These are phyloP conservation scores for Pseudognaphalium luteoalbum DNA, from an alignment of 129 eudicot species.

Conservation along the genomic window DNA sequence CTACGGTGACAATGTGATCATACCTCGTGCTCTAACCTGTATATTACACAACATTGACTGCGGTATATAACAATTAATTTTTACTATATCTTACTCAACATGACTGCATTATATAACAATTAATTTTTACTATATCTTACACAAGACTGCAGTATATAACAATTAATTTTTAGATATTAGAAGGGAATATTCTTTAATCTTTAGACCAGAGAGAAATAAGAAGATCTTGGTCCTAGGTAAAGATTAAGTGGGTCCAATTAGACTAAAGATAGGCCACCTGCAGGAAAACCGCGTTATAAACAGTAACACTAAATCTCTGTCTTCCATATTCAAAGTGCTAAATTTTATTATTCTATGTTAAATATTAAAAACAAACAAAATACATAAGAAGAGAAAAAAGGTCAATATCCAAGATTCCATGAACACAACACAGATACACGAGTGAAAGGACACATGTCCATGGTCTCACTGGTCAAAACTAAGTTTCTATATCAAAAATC, in stretches of 20 bases:
- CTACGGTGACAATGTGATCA: no score
- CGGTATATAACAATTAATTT: no score
- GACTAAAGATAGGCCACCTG: conserved; percentile 30
- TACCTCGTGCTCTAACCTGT: no score
- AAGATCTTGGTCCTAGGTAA: conserved; percentile 19
- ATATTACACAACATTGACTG: no score
- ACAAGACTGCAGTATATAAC: no score
- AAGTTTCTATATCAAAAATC: not conserved
- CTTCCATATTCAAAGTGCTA: conserved; percentile 27
- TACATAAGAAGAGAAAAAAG: not conserved
- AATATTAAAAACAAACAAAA: not conserved
- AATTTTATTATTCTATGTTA: not conserved
- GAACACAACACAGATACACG: conserved; percentile 16
- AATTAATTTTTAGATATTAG: no score
- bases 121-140: no score
- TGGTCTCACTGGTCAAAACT: conserved; percentile 25
- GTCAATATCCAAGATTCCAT: conserved; percentile 19
- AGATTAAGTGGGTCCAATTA: conserved; percentile 31
- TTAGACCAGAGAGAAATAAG: not conserved
- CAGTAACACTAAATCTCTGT: conserved; percentile 31
- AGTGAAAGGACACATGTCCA: conserved; percentile 32
- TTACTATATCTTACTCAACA: no score
- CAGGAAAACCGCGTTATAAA: conserved; percentile 38
- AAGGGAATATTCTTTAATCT: conserved; percentile 18
- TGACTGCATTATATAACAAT: no score